Conservation (phyloP, 2,329 filamentous ascomycete species). For the Tolypocladium cylindrosporum region DNA sequence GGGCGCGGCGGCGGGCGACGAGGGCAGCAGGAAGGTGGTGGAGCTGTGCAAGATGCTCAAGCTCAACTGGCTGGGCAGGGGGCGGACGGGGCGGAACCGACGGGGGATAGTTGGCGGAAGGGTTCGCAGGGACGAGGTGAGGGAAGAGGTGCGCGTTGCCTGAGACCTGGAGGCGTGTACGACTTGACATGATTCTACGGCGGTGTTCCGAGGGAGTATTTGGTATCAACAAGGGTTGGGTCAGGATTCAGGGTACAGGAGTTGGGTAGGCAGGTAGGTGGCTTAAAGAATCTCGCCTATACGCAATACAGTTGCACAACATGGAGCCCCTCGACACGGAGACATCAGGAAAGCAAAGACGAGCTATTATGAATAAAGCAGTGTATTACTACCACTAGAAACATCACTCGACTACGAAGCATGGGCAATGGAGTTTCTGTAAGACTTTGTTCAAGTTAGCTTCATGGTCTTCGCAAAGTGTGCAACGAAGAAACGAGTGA, state of each 20-base stretch:
- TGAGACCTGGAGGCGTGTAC: conserved; percentile 4
- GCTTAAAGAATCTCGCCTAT: not conserved
- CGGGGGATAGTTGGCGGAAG: conserved; percentile 75
- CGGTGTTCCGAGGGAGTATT: not conserved
- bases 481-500: conserved; percentile 6
- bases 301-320: not conserved
- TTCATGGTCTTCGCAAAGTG: not conserved
- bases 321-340: too few species aligned
- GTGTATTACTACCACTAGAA: not conserved
- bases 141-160: conserved; percentile 31
- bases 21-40: conserved; percentile 68
- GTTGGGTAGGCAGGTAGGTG: not conserved
- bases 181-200: not conserved
- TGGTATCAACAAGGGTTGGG: not conserved
- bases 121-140: conserved; percentile 34
- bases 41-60: conserved; percentile 81
- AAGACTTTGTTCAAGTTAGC: conserved; percentile 14
- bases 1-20: conserved; percentile 44
- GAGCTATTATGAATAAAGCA: not conserved
- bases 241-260: not conserved
- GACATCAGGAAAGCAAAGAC: not conserved
- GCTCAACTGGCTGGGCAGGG: conserved; percentile 91
- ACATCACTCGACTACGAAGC: not conserved
- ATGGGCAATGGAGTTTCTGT: not conserved
- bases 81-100: conserved; percentile 78